phyloP scores from a whole-genome alignment of 768 basidiomycete species.

The Tubosaeta sp. region DNA sequence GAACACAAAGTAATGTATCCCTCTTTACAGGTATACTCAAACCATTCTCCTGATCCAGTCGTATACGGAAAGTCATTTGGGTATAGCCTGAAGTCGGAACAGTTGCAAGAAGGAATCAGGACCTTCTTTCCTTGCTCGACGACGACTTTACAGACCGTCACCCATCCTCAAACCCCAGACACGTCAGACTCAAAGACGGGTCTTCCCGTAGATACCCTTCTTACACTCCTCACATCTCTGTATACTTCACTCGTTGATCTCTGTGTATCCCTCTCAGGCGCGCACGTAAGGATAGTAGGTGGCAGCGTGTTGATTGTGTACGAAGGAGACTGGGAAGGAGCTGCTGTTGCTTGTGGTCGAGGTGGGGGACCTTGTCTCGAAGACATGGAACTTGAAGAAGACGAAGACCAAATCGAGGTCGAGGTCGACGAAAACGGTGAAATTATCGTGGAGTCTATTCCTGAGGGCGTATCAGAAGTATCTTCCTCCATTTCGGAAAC shows the following conservation, averaged over 20 bases:
- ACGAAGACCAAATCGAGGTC: slow-evolving; percentile 37
- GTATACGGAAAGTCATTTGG: slow-evolving; percentile 75
- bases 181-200: slow-evolving; percentile 34
- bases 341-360: slow-evolving; percentile 29
- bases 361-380: slow-evolving; percentile 27
- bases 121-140: slow-evolving; percentile 67
- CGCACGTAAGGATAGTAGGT: slow-evolving; percentile 80
- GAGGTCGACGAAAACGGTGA: slow-evolving; percentile 29
- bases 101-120: slow-evolving; percentile 73
- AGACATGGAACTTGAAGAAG: slow-evolving; percentile 30
- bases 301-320: slow-evolving; percentile 80
- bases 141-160: slow-evolving; percentile 8
- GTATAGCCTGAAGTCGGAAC: slow-evolving; percentile 59
- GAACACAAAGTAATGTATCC: neutral
- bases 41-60: slow-evolving; percentile 48
- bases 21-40: slow-evolving; percentile 63
- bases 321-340: slow-evolving; percentile 52
- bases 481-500: slow-evolving; percentile 36
- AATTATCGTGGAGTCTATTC: slow-evolving; percentile 19
- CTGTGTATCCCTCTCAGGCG: slow-evolving; percentile 39
- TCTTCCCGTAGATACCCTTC: slow-evolving; percentile 50
- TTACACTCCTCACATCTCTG: slow-evolving; percentile 55
- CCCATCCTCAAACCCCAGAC: slow-evolving; percentile 1
- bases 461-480: slow-evolving; percentile 16
- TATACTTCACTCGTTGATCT: slow-evolving; percentile 51